Evolutionary conservation across 2,329 filamentous ascomycete species (phyloP), one percentile per base, ranked within the genome.

Genomic region (Graphilbum ipis-grandicollis): DNA sequence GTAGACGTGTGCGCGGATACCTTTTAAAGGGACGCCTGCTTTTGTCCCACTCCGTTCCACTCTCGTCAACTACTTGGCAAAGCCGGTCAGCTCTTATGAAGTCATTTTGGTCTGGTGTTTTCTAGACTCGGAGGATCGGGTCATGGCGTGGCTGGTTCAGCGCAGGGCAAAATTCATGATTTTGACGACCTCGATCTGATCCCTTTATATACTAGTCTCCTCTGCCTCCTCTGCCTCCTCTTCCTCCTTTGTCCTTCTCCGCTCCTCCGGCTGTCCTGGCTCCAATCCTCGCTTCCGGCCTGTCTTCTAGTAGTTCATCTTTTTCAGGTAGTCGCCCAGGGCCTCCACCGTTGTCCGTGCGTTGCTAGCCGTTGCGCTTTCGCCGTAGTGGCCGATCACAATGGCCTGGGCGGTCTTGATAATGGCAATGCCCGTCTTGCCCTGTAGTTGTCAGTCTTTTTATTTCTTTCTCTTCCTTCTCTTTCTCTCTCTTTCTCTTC

Each of bases 391-490:
- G 48, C 75, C 80, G 55, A 98, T 62, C 54, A 98, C 72, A 56
- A 96, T 76, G 48, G 85, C 83, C 62, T 92, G 79, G 52, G 69
- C 77, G 51, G 88, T 92, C 68, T 92, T 93, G 60, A 77, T 76
- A 50, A 90, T 72, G 53, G 79, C 67, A 51, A 93, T 61, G 46
- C 90, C 90, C 54, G 78, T 72, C 55, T 78, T 82, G 49, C 81
- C 84, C 66, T 71, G 45, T 43, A 23, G n/a, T n/a, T 15, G 33
- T 39, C 17, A 32, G 32, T 10, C 21, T 31, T 17, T 18, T 4
- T 15, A n/a, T n/a, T n/a, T n/a, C n/a, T n/a, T n/a, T n/a, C n/a
- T n/a, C n/a, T n/a, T n/a, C n/a, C n/a, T n/a, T n/a, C n/a, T n/a
- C n/a, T n/a, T n/a, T n/a, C n/a, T n/a, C n/a, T n/a, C n/a, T n/a